phyloP scores from a whole-genome alignment of 2,329 filamentous ascomycete genomes.

The Fusarium sp. region DNA sequence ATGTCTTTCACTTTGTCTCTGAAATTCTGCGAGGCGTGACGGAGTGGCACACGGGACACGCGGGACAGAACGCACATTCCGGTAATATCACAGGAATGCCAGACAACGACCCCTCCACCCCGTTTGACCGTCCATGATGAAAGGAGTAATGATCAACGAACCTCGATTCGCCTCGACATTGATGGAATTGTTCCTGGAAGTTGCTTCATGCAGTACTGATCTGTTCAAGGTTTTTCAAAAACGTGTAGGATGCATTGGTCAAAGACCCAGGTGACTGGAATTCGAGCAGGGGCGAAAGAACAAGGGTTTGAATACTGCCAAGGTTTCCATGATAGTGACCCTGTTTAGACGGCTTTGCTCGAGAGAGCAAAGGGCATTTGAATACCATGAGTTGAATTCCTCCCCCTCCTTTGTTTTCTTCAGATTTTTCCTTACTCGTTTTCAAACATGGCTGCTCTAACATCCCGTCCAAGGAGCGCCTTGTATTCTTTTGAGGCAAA shows the following conservation, averaged over 20 bases:
- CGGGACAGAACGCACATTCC: not conserved
- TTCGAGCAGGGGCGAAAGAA: not conserved
- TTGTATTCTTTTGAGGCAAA: not conserved
- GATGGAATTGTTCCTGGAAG: slow-evolving; percentile 7
- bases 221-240: not conserved
- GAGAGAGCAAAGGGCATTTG: not conserved
- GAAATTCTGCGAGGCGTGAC: not conserved
- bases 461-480: not conserved
- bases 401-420: not conserved
- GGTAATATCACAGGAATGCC: slow-evolving; percentile 7
- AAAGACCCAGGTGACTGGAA: slow-evolving; percentile 2
- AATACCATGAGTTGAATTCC: not conserved
- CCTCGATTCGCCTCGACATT: not conserved
- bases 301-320: not conserved
- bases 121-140: not conserved
- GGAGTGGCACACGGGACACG: not conserved
- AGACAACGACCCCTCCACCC: not conserved
- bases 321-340: not conserved
- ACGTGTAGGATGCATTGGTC: not conserved
- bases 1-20: not conserved
- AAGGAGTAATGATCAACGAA: not conserved
- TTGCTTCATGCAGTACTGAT: slow-evolving; percentile 1
- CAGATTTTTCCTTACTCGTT: not conserved
- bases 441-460: not conserved
- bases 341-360: not conserved